Conservation (phyloP, 495 filamentous ascomycete genomes). For the Neurospora africana region DNA sequence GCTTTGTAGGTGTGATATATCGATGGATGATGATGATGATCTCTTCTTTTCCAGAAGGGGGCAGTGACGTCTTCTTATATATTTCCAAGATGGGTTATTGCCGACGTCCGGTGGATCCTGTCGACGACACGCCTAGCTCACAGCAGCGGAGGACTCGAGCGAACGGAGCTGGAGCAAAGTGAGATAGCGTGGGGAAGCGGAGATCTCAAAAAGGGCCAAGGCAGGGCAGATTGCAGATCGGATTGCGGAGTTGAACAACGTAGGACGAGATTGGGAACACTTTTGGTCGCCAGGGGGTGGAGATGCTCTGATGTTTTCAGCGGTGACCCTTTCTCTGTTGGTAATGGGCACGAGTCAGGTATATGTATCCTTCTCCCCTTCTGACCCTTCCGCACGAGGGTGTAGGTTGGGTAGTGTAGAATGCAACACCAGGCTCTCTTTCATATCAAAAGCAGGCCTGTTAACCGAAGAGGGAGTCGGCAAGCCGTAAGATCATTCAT, state of each 20-base stretch:
- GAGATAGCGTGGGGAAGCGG: neutral
- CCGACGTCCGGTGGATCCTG: neutral
- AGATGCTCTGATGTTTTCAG: neutral
- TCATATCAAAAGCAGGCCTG: neutral
- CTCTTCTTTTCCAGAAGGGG: neutral
- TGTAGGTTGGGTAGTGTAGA: neutral
- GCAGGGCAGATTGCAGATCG: neutral
- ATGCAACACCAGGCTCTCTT: neutral
- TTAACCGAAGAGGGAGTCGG: neutral
- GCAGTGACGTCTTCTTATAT: neutral
- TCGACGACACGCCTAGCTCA: neutral
- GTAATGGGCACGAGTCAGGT: neutral
- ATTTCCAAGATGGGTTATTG: neutral
- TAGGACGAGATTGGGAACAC: neutral
- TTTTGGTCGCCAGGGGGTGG: neutral
- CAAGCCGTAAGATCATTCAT: neutral
- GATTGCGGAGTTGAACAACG: neutral
- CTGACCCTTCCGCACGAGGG: neutral
- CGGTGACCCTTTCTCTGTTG: neutral
- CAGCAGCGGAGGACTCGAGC: neutral
- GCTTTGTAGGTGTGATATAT: neutral
- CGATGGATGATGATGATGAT: neutral
- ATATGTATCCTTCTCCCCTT: neutral
- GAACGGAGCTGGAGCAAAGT: neutral
- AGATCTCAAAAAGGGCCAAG: neutral